A percentile compares a stretch with the other conserved stretches of the same genome.
These are phyloP conservation scores for Coniella vitis DNA, from an alignment of 2,329 filamentous ascomycete genomes.

Conservation along the genomic window DNA sequence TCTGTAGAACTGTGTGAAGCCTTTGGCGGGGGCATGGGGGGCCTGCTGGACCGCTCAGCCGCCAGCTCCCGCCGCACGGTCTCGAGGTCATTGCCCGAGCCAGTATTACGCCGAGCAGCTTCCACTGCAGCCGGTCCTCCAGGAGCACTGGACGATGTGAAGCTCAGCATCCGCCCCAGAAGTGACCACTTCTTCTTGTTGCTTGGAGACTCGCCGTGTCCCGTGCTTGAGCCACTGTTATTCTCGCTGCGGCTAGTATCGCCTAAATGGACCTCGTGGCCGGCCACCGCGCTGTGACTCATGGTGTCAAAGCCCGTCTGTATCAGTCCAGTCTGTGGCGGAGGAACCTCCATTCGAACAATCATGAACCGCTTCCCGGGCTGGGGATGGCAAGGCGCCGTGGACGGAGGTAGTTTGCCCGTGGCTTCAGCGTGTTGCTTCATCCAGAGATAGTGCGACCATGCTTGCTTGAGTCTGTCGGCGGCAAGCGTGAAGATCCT, in stretches of 20 bases:
- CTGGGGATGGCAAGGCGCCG: slow-evolving; percentile 75
- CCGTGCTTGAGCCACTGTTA: slow-evolving; percentile 15
- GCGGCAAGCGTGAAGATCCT: slow-evolving; percentile 63
- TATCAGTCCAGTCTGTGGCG: slow-evolving; percentile 40
- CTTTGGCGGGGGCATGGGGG: slow-evolving; percentile 34
- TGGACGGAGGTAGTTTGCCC: slow-evolving; percentile 57
- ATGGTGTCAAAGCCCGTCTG: slow-evolving; percentile 15
- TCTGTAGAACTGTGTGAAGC: slow-evolving; percentile 2
- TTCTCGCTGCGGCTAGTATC: slow-evolving; percentile 13
- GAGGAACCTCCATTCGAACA: slow-evolving; percentile 65
- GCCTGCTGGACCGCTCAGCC: slow-evolving; percentile 31
- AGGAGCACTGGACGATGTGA: slow-evolving; percentile 23
- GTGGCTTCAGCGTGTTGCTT: slow-evolving; percentile 57
- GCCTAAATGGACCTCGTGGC: slow-evolving; percentile 30
- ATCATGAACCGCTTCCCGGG: slow-evolving; percentile 84
- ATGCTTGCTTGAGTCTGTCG: slow-evolving; percentile 62
- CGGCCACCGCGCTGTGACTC: slow-evolving; percentile 29
- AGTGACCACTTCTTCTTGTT: slow-evolving; percentile 56
- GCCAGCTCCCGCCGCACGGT: slow-evolving; percentile 43
- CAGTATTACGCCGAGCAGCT: slow-evolving; percentile 16
- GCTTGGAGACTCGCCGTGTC: slow-evolving; percentile 23
- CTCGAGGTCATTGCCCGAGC: slow-evolving; percentile 41
- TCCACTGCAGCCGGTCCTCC: slow-evolving; percentile 11
- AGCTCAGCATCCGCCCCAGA: slow-evolving; percentile 55
- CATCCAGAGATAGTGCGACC: slow-evolving; percentile 74